A percentile compares a stretch with the other conserved stretches of the same genome.
These are phyloP conservation scores for Trifolium dubium DNA, from an alignment of 306 rosid species.

Conservation along the genomic window DNA sequence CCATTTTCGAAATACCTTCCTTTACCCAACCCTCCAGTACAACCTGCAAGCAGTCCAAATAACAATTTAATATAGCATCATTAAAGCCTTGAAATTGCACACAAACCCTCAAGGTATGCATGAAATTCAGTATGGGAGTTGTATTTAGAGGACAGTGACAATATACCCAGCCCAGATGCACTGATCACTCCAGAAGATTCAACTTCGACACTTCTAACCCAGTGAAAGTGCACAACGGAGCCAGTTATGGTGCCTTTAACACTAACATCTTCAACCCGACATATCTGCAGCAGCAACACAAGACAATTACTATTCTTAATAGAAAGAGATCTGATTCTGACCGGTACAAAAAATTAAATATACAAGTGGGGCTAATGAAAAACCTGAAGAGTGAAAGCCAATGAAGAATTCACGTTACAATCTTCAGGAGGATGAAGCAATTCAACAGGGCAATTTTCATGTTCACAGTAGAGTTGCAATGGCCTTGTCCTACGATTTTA, in stretches of 20 bases:
- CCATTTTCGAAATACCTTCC: conserved; percentile 73
- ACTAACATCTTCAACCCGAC: conserved; percentile 84
- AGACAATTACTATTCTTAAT: conserved; percentile 40
- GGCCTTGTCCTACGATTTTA: conserved; percentile 64
- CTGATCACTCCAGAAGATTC: conserved; percentile 66
- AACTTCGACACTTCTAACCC: conserved; percentile 73
- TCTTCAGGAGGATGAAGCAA: conserved; percentile 96
- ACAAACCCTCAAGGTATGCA: conserved; percentile 27
- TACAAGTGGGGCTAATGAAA: conserved; percentile 47
- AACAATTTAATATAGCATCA: conserved; percentile 34
- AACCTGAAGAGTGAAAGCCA: conserved; percentile 98
- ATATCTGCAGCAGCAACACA: conserved; percentile 67
- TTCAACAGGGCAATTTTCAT: conserved; percentile 79
- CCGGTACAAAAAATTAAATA: conserved; percentile 47
- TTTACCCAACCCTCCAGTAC: conserved; percentile 85
- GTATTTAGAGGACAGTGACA: conserved; percentile 41
- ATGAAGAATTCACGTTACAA: conserved; percentile 91
- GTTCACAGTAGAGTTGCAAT: conserved; percentile 73
- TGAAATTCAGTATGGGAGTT: conserved; percentile 20
- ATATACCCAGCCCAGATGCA: conserved; percentile 89
- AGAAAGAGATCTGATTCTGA: conserved; percentile 40
- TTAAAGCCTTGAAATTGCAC: conserved; percentile 19
- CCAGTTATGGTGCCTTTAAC: conserved; percentile 83
- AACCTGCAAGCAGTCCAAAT: conserved; percentile 64
- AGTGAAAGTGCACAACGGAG: conserved; percentile 90